A percentile compares a stretch with the other conserved stretches of the same genome.
Evolutionary conservation across 371 early-diverging fungal genomes (phyloP).

Genomic region (Lichtheimia ornata): DNA sequence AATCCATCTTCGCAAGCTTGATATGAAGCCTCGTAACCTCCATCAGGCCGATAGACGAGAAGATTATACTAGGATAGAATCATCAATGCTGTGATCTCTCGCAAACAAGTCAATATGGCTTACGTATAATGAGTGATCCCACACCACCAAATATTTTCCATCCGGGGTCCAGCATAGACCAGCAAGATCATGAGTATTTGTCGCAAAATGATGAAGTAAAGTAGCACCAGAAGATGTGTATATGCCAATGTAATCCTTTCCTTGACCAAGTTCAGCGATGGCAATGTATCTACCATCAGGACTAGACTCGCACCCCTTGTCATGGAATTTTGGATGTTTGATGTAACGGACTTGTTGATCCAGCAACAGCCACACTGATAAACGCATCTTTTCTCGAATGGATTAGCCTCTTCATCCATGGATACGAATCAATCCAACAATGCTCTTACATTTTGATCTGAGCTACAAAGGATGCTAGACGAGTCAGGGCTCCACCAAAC

Average conservation of each 20-base stretch:
- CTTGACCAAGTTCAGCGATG: conserved; percentile 56
- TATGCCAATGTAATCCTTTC: conserved; percentile 72
- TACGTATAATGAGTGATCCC: conserved; percentile 65
- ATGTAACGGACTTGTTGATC: conserved; percentile 54
- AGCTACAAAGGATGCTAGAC: conserved; percentile 61
- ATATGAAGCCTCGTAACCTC: conserved; percentile 52
- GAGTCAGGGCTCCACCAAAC: conserved; percentile 70
- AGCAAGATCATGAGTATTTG: conserved; percentile 69
- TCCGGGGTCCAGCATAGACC: conserved; percentile 85
- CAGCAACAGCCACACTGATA: conserved; percentile 59
- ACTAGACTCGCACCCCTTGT: conserved; percentile 66
- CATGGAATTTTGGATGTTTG: conserved; percentile 62
- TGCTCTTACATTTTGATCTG: conserved; percentile 65
- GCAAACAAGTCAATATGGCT: conserved; percentile 15
- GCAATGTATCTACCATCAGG: conserved; percentile 70
- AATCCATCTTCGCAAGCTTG: conserved; percentile 63
- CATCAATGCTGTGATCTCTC: conserved; percentile 8
- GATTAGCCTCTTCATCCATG: neutral
- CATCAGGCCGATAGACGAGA: conserved; percentile 70
- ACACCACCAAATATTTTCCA: conserved; percentile 72
- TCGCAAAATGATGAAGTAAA: conserved; percentile 61
- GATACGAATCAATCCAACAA: neutral
- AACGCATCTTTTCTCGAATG: conserved; percentile 52
- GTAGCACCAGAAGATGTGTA: conserved; percentile 67
- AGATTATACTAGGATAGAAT: conserved; percentile 57